Evolutionary conservation across 768 basidiomycete species (phyloP).

Genomic region (Tremella fuciformis): DNA sequence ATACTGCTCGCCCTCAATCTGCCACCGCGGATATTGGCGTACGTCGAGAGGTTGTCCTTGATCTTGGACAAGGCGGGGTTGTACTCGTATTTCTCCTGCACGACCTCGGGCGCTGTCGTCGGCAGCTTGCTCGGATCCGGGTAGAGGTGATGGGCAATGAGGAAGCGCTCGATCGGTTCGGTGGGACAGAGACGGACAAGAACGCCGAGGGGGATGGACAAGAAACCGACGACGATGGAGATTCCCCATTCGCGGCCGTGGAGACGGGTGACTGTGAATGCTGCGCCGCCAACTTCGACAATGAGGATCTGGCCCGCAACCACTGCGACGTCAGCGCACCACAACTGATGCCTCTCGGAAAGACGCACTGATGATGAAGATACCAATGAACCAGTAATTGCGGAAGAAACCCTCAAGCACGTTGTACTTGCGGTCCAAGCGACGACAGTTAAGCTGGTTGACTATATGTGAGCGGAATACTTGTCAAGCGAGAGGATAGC

Average conservation of each 20-base stretch:
- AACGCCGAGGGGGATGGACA: constrained; percentile 83
- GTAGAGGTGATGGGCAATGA: constrained; percentile 62
- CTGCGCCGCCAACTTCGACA: constrained; percentile 83
- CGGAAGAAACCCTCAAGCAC: constrained; percentile 75
- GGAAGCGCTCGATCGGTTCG: constrained; percentile 66
- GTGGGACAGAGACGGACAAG: constrained; percentile 78
- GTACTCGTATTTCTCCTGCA: constrained; percentile 43
- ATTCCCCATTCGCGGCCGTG: constrained; percentile 88
- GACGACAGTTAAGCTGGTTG: constrained; percentile 87
- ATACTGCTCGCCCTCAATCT: constrained; percentile 80
- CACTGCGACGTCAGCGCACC: constrained; percentile 58
- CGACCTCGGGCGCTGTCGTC: constrained; percentile 59
- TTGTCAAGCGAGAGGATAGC: background rate
- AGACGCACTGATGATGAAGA: constrained; percentile 75
- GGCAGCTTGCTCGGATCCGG: constrained; percentile 67
- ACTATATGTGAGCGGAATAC: constrained; percentile 40
- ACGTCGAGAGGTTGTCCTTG: constrained; percentile 79
- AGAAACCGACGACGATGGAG: constrained; percentile 76
- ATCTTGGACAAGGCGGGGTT: constrained; percentile 73
- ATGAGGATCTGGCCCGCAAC: constrained; percentile 80
- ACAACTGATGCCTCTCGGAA: background rate
- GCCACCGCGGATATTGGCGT: constrained; percentile 63
- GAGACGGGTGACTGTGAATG: constrained; percentile 81
- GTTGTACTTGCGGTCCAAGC: constrained; percentile 80
- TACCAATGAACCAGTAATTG: constrained; percentile 79